Evolutionary conservation across 805 yeast species (phyloP).

Genomic region (Cyberlindnera misumaiensis): DNA sequence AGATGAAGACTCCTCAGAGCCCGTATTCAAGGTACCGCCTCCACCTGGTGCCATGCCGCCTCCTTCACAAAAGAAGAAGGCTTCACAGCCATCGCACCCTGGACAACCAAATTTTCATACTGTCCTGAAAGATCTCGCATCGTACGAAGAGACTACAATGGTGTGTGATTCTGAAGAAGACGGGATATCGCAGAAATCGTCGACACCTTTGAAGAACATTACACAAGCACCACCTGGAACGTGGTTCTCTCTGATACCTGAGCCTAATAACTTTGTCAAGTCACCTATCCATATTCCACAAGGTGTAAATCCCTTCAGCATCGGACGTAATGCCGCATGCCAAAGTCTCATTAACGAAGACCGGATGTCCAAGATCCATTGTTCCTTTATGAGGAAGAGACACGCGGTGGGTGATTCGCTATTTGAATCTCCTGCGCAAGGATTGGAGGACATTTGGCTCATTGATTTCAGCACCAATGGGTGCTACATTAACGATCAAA

Average conservation of each 20-base stretch:
- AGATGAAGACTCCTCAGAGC: constrained; percentile 3
- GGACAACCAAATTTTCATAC: constrained; percentile 1
- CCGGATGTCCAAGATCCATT: constrained; percentile 80
- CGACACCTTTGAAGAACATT: neutral
- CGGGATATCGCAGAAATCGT: constrained; percentile 3
- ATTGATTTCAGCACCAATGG: constrained; percentile 76
- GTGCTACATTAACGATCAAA: constrained; percentile 58
- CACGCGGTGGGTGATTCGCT: constrained; percentile 53
- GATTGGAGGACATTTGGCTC: constrained; percentile 71
- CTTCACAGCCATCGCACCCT: constrained; percentile 2
- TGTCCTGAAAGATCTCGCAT: constrained; percentile 10
- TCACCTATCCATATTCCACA: constrained; percentile 55
- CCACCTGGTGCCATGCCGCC: constrained; percentile 3
- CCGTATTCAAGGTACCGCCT: constrained; percentile 19
- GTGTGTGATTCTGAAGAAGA: neutral
- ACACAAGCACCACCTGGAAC: constrained; percentile 44
- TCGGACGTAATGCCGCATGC: constrained; percentile 67
- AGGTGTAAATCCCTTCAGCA: constrained; percentile 56
- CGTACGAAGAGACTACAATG: constrained; percentile 19
- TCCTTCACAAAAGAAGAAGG: constrained; percentile 5
- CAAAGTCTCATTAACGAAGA: constrained; percentile 61
- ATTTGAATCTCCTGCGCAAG: constrained; percentile 67
- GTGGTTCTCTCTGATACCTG: constrained; percentile 53
- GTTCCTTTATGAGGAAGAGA: constrained; percentile 56
- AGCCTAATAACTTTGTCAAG: constrained; percentile 37